phyloP scores from a whole-genome alignment of 306 rosid species.

The Cyclanthera cordifolia region DNA sequence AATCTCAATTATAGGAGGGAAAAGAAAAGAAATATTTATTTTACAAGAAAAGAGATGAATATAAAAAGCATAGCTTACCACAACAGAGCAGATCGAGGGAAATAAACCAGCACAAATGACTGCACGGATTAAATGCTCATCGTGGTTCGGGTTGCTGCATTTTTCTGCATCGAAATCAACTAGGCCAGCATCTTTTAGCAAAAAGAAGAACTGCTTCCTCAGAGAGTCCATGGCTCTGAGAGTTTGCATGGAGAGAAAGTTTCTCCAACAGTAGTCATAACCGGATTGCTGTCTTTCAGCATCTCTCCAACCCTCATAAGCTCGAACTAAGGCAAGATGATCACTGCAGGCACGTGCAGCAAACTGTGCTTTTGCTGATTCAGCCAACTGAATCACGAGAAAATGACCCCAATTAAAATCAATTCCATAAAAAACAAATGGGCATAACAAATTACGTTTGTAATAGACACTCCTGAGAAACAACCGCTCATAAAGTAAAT shows the following conservation, averaged over 20 bases:
- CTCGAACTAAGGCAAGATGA: slow-evolving; percentile 74
- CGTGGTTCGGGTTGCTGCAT: slow-evolving; percentile 52
- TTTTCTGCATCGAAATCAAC: slow-evolving; percentile 35
- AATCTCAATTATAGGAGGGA: neutral
- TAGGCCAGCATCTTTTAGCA: slow-evolving; percentile 65
- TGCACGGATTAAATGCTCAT: slow-evolving; percentile 63
- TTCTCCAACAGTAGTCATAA: slow-evolving; percentile 87
- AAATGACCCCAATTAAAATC: slow-evolving; percentile 17
- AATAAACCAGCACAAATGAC: slow-evolving; percentile 69
- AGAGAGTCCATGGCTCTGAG: slow-evolving; percentile 83
- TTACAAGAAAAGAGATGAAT: neutral
- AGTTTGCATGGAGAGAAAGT: slow-evolving; percentile 75
- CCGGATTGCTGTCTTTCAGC: slow-evolving; percentile 57
- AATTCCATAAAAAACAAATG: neutral
- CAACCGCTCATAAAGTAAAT: neutral
- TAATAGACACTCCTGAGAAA: neutral
- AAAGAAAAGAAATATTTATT: neutral
- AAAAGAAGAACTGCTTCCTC: slow-evolving; percentile 55
- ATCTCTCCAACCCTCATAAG: slow-evolving; percentile 83
- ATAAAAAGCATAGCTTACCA: slow-evolving; percentile 40
- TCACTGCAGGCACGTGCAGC: slow-evolving; percentile 59
- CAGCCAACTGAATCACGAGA: slow-evolving; percentile 32
- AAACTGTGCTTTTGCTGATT: slow-evolving; percentile 35
- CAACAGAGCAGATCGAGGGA: slow-evolving; percentile 88
- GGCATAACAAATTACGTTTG: neutral